Percentiles rank a stretch among this genome's conserved stretches.
Evolutionary conservation across 371 early-diverging fungal species (phyloP).

Genomic region (Gilbertella persicaria): DNA sequence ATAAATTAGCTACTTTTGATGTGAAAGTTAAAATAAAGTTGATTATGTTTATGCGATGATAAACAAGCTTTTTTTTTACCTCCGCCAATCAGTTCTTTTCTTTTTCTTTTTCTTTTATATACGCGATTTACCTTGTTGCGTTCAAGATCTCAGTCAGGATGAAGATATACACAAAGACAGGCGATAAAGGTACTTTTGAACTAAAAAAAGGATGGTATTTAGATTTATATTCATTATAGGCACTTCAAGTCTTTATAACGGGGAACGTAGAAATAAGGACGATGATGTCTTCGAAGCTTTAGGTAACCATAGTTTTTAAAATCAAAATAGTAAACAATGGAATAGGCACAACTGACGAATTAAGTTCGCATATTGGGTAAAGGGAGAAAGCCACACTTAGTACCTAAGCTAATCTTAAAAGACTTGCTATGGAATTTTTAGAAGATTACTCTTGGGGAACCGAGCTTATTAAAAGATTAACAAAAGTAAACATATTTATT

Average conservation of each 20-base stretch:
- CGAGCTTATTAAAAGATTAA: slow-evolving; percentile 10
- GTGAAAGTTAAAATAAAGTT: no score
- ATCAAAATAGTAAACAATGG: background rate
- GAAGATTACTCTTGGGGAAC: slow-evolving; percentile 14
- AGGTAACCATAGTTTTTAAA: slow-evolving; percentile 48
- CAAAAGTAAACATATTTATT: slow-evolving; percentile 7
- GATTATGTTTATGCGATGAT: no score
- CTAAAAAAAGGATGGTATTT: background rate
- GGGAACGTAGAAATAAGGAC: slow-evolving; percentile 85
- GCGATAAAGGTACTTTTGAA: slow-evolving; percentile 78
- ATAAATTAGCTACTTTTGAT: no score
- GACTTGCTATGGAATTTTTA: slow-evolving; percentile 20
- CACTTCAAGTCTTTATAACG: slow-evolving; percentile 86
- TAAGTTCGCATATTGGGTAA: slow-evolving; percentile 52
- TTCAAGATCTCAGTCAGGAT: slow-evolving; percentile 17
- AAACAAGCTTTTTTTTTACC: no score
- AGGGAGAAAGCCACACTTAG: background rate
- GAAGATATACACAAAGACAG: slow-evolving; percentile 91
- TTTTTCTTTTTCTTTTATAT: no score
- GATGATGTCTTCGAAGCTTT: slow-evolving; percentile 91
- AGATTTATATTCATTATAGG: slow-evolving; percentile 41
- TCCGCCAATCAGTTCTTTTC: no score
- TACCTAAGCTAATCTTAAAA: background rate
- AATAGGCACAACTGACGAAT: slow-evolving; percentile 60
- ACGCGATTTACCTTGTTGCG: no score